A percentile compares a stretch with the other conserved stretches of the same genome.
phyloP scores from a whole-genome alignment of 768 basidiomycete genomes.

The Tephrocybe sp. region DNA sequence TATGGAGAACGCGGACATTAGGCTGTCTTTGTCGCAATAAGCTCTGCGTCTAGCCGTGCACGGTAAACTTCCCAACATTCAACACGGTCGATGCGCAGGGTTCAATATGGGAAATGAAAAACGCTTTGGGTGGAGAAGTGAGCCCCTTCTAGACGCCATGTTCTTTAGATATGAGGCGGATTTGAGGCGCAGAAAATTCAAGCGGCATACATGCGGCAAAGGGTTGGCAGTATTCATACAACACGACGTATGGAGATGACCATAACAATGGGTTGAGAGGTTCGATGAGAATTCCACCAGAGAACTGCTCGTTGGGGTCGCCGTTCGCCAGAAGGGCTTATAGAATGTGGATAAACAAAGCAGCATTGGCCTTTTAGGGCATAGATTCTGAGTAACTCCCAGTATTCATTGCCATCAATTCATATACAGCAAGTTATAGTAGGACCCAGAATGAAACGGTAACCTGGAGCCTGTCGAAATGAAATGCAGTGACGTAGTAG shows the following conservation, averaged over 20 bases:
- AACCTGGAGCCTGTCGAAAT: no score
- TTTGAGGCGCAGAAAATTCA: neutral
- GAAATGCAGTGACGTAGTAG: no score
- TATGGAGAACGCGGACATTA: neutral
- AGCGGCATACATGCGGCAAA: neutral
- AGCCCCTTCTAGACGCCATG: neutral
- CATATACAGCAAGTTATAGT: no score
- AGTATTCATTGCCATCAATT: no score
- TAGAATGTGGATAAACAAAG: no score
- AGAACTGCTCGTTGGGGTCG: neutral
- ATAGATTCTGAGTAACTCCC: no score
- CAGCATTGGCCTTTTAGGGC: no score
- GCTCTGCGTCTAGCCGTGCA: neutral
- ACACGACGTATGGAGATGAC: neutral
- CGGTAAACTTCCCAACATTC: neutral
- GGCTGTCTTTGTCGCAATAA: neutral
- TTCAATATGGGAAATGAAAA: slow-evolving; percentile 2
- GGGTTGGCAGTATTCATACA: neutral
- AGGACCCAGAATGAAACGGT: no score
- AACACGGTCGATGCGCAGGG: neutral
- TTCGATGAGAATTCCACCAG: neutral
- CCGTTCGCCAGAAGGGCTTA: no score
- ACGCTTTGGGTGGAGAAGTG: neutral
- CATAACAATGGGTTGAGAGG: neutral
- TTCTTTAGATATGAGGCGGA: slow-evolving; percentile 1